Percentiles rank a stretch among this genome's conserved stretches.
These are phyloP conservation scores for Ogataea degrootiae DNA, from an alignment of 805 yeast genomes.

Conservation along the genomic window DNA sequence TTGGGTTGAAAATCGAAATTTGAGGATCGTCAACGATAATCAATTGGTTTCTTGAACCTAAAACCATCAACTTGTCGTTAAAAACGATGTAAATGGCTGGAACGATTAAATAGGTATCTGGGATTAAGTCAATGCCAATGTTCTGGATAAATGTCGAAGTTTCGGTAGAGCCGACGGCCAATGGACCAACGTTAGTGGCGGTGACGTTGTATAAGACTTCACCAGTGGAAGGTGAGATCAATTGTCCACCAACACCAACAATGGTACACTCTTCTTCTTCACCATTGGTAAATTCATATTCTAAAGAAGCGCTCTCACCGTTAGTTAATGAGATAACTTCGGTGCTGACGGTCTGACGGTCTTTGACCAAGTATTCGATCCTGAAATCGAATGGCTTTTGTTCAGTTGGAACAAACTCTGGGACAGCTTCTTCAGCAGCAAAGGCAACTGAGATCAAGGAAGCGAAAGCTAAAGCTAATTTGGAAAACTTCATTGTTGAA, in stretches of 20 bases:
- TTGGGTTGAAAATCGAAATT: conserved; percentile 68
- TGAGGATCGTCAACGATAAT: conserved; percentile 58
- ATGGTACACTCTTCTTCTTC: conserved; percentile 48
- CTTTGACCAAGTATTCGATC: conserved; percentile 46
- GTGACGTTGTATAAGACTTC: conserved; percentile 57
- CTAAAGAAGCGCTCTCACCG: conserved; percentile 50
- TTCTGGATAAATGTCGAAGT: conserved; percentile 50
- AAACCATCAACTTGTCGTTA: conserved; percentile 45
- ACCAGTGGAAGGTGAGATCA: conserved; percentile 51
- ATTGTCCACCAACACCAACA: conserved; percentile 66
- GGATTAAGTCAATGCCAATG: conserved; percentile 52
- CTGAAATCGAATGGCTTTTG: conserved; percentile 40
- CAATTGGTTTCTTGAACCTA: conserved; percentile 55
- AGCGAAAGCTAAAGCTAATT: conserved; percentile 12
- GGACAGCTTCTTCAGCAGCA: conserved; percentile 15
- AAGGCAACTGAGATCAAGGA: conserved; percentile 15
- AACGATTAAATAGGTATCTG: conserved; percentile 52
- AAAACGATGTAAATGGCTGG: conserved; percentile 55
- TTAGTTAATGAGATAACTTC: conserved; percentile 40
- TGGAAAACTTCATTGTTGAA: conserved; percentile 19
- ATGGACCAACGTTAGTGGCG: conserved; percentile 58
- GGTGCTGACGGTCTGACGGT: conserved; percentile 33
- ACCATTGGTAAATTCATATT: conserved; percentile 48
- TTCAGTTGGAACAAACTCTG: conserved; percentile 28
- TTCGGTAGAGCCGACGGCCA: conserved; percentile 46